phyloP scores from a whole-genome alignment of 169 alveolate genomes.

The Plasmodium knowlesi region DNA sequence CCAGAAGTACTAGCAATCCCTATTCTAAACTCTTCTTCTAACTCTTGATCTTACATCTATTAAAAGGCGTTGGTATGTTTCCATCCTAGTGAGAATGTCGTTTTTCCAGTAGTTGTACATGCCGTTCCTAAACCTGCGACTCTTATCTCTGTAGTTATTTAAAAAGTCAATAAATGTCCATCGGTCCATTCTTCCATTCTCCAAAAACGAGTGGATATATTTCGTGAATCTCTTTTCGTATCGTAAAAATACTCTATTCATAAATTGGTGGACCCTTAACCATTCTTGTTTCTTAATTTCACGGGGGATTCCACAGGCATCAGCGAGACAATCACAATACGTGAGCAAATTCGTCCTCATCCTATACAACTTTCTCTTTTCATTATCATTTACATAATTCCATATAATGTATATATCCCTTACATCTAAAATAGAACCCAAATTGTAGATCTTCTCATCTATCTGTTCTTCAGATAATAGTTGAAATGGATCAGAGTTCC shows the following conservation, averaged over 20 bases:
- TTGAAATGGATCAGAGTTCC: neutral
- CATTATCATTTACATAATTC: slow-evolving; percentile 8
- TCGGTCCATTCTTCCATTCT: neutral
- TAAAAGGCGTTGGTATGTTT: neutral
- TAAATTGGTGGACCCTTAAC: neutral
- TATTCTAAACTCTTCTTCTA: too few relatives aligned
- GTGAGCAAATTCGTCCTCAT: neutral
- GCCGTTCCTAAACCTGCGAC: neutral
- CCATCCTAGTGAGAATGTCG: neutral
- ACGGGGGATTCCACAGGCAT: slow-evolving; percentile 1
- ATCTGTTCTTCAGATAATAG: neutral
- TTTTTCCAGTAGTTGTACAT: slow-evolving; percentile 21
- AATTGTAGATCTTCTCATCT: neutral
- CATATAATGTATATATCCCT: slow-evolving; percentile 26
- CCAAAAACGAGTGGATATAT: neutral
- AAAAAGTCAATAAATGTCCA: neutral
- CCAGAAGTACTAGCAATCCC: too few relatives aligned
- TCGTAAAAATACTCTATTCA: slow-evolving; percentile 2
- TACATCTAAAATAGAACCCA: neutral
- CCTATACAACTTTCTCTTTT: neutral
- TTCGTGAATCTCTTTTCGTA: slow-evolving; percentile 12
- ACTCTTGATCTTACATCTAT: neutral
- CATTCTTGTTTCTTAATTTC: slow-evolving; percentile 7
- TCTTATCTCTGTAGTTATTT: neutral
- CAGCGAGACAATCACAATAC: slow-evolving; percentile 1